A percentile compares a stretch with the other conserved stretches of the same genome.
phyloP scores from a whole-genome alignment of 108 stramenopile species.

The Fistulifera pelliculosa region DNA sequence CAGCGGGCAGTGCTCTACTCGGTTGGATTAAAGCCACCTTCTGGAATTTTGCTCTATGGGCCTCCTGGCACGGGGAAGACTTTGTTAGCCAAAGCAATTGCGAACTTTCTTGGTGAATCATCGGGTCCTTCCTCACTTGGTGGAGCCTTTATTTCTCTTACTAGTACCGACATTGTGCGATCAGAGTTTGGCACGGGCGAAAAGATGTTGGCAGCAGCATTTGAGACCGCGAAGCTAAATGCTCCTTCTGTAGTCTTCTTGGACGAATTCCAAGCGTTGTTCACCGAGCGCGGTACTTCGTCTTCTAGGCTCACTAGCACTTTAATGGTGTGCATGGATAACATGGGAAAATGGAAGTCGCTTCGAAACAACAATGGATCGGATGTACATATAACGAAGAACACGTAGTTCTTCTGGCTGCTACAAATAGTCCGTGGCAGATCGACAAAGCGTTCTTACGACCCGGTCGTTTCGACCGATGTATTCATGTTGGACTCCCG shows the following conservation, averaged over 20 bases:
- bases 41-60: slow-evolving; percentile 70
- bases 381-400: slow-evolving; percentile 1
- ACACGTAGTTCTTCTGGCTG: slow-evolving; percentile 50
- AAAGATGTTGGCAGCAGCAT: slow-evolving; percentile 61
- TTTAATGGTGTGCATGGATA: slow-evolving; percentile 72
- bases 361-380: slow-evolving; percentile 9
- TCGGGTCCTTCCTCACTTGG: slow-evolving; percentile 12
- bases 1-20: slow-evolving; percentile 29
- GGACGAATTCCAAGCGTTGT: slow-evolving; percentile 81
- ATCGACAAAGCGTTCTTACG: slow-evolving; percentile 74
- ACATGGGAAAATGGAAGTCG: slow-evolving; percentile 54
- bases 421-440: slow-evolving; percentile 85
- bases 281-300: slow-evolving; percentile 49
- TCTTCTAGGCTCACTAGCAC: slow-evolving; percentile 56
- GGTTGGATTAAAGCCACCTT: slow-evolving; percentile 59
- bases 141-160: slow-evolving; percentile 69
- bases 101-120: slow-evolving; percentile 23
- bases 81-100: slow-evolving; percentile 66
- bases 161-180: slow-evolving; percentile 59
- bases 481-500: slow-evolving; percentile 69
- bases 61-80: slow-evolving; percentile 85
- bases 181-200: slow-evolving; percentile 74
- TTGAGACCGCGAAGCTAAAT: slow-evolving; percentile 60
- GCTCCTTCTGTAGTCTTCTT: slow-evolving; percentile 74
- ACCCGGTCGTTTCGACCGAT: slow-evolving; percentile 69